Conservation (phyloP, 169 alveolate genomes). For the Plasmodium sp. region DNA sequence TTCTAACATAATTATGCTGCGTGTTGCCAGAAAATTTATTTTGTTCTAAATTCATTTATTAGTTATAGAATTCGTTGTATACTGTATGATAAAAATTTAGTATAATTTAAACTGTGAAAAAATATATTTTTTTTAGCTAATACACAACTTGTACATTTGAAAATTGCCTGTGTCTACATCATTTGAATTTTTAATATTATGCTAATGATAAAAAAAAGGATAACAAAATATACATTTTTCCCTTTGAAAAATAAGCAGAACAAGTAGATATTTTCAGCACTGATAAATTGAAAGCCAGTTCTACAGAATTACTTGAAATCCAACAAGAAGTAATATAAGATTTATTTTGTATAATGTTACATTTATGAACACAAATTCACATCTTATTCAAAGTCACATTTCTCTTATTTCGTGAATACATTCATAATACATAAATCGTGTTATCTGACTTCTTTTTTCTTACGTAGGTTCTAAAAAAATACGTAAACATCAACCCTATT, state of each 20-base stretch:
- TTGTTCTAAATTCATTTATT: background rate
- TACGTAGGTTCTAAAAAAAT: conserved; percentile 47
- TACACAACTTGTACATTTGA: background rate
- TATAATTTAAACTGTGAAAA: background rate
- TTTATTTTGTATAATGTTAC: background rate
- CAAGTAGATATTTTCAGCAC: conserved; percentile 51
- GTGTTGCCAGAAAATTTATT: background rate
- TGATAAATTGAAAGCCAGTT: conserved; percentile 6
- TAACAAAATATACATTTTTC: conserved; percentile 6
- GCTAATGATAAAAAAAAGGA: background rate
- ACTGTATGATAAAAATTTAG: background rate
- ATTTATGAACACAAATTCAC: background rate
- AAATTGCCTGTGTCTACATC: background rate
- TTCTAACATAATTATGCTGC: background rate
- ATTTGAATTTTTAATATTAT: background rate
- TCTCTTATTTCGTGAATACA: background rate
- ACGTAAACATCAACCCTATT: conserved; percentile 51
- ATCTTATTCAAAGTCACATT: background rate
- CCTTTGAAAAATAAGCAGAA: conserved; percentile 16
- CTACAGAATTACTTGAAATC: conserved; percentile 49
- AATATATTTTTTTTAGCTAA: background rate
- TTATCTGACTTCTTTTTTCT: conserved; percentile 1
- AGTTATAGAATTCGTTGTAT: background rate
- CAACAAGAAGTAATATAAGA: conserved; percentile 61
- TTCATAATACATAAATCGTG: conserved; percentile 10